Evolutionary conservation across 306 rosid genomes (phyloP), one percentile per base, ranked within the genome.

Genomic region (Rubus parviflorus): DNA sequence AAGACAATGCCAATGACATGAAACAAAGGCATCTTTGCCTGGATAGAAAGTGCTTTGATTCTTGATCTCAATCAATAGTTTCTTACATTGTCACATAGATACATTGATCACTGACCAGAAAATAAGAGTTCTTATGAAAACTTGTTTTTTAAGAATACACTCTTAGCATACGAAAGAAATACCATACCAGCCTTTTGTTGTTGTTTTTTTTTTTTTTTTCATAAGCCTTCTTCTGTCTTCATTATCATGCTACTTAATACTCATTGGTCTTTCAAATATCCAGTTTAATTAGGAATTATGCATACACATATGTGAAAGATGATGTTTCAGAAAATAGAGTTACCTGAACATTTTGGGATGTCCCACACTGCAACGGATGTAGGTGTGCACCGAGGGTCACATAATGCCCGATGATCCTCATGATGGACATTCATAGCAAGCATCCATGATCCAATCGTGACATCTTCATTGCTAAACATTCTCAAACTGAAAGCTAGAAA

Each of bases 311-410:
- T 12, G 68, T 4, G 15, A 56, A 17, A 42, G 17, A 25, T 58
- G 68, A 45, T 25, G 10, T 25, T 45, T 43, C 19, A 6, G 68
- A 38, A 40, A 65, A 65, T 15, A 45, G 8, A 75, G 48, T 61
- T 66, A 78, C 86, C 82, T 74, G 86, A 82, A 61, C 86, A 82
- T 74, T 82, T 82, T 22, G 86, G 80, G 70, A 74, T 83, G 56
- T 83, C 86, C 86, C 86, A 83, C 42, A 83, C 80, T 41, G 86
- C 83, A 53, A 83, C 75, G 10, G 83, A 78, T 45, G 70, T 14
- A 25, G 77, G 83, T 23, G 83, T 69, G 69, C 86, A 79, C 19
- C 75, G 74, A 51, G 77, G 80, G 63, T 78, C 83, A 53, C 83
- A 83, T 19, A 83, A 43, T 52, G 73, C 73, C 16, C 64, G 62